These are phyloP conservation scores for Penicillium egyptiacum DNA, from an alignment of 495 filamentous ascomycete species.

Conservation along the genomic window DNA sequence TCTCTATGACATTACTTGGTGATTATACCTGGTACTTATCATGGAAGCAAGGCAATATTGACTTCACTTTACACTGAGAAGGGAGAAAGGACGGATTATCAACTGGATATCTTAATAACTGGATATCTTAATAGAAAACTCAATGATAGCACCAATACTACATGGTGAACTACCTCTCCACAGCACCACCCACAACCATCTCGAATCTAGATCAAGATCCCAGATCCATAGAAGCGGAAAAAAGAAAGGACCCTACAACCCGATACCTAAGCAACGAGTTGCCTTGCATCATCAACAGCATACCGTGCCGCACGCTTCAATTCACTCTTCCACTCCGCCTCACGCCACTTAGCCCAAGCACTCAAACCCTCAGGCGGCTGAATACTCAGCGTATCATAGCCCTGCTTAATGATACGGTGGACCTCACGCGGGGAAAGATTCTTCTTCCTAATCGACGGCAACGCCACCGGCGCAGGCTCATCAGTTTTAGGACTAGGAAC, in stretches of 20 bases:
- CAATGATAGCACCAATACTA: neutral
- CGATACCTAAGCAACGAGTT: constrained; percentile 34
- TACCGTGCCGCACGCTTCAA: constrained; percentile 83
- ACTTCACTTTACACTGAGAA: neutral
- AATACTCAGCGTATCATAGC: constrained; percentile 90
- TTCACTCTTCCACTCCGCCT: constrained; percentile 64
- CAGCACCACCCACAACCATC: neutral
- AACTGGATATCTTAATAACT: neutral
- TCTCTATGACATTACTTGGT: neutral
- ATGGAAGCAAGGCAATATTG: neutral
- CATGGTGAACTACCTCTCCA: neutral
- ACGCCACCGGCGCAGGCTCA: constrained; percentile 26
- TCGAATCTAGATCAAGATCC: neutral
- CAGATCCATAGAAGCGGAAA: neutral
- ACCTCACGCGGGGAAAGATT: constrained; percentile 81
- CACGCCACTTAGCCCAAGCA: constrained; percentile 70
- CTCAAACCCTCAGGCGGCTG: constrained; percentile 80
- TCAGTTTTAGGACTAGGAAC: constrained; percentile 26
- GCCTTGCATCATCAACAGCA: constrained; percentile 57
- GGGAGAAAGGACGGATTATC: too few species aligned
- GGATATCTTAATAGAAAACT: constrained; percentile 14
- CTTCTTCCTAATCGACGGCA: constrained; percentile 48
- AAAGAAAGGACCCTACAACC: neutral
- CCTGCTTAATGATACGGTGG: constrained; percentile 87
- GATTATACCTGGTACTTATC: neutral